Conservation (phyloP, 805 yeast species). For the Blastobotrys chiropterorum region DNA sequence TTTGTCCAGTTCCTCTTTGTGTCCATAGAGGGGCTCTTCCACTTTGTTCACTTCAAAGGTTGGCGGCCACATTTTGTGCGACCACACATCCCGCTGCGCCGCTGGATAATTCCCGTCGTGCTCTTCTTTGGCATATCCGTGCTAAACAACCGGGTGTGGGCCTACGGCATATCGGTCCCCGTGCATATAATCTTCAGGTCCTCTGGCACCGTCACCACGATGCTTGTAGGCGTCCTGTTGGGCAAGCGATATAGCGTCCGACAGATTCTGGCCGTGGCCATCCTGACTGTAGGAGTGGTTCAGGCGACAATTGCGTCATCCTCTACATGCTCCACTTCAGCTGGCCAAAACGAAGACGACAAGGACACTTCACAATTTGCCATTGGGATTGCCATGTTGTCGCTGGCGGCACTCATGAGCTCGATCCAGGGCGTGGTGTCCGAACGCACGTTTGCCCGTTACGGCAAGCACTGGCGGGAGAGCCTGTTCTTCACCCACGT, state of each 20-base stretch:
- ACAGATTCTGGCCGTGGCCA: slow-evolving; percentile 46
- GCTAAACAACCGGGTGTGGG: slow-evolving; percentile 54
- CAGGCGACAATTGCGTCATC: slow-evolving; percentile 26
- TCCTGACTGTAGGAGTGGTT: slow-evolving; percentile 52
- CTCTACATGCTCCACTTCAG: slow-evolving; percentile 11
- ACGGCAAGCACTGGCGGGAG: slow-evolving; percentile 62
- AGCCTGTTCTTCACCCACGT: slow-evolving; percentile 55
- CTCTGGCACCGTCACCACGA: slow-evolving; percentile 54
- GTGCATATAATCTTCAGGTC: slow-evolving; percentile 62
- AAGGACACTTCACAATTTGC: slow-evolving; percentile 9
- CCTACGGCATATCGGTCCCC: slow-evolving; percentile 54
- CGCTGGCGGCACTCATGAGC: slow-evolving; percentile 44
- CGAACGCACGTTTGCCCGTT: slow-evolving; percentile 43
- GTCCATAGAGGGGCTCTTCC: slow-evolving; percentile 38
- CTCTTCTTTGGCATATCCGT: slow-evolving; percentile 47
- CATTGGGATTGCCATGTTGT: slow-evolving; percentile 38
- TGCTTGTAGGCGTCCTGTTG: slow-evolving; percentile 46
- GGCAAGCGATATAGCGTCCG: slow-evolving; percentile 41
- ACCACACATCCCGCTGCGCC: slow-evolving; percentile 26
- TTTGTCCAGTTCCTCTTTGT: slow-evolving; percentile 51
- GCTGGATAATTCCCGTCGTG: slow-evolving; percentile 42
- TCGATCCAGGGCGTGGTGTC: slow-evolving; percentile 55
- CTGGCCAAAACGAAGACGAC: slow-evolving; percentile 11
- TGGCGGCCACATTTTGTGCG: slow-evolving; percentile 28
- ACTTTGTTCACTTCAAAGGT: slow-evolving; percentile 28